Conservation (phyloP, 148 eudicot species). For the Camellia granthamiana region DNA sequence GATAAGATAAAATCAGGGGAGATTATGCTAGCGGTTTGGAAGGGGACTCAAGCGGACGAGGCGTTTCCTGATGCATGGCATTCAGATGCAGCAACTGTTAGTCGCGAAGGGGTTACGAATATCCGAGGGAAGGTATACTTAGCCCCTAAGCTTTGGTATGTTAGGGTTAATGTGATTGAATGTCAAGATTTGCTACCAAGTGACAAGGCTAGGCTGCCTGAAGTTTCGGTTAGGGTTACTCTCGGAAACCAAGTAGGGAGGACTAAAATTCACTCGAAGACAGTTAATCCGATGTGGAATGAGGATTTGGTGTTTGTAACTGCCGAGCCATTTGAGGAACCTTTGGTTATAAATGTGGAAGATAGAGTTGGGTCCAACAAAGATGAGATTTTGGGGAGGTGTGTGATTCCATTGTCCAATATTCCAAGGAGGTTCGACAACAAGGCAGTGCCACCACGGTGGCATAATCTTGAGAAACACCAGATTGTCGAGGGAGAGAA, state of each 20-base stretch:
- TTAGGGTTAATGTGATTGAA: slow-evolving; percentile 70
- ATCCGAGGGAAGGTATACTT: slow-evolving; percentile 74
- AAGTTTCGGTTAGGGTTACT: slow-evolving; percentile 52
- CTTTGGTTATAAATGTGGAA: slow-evolving; percentile 55
- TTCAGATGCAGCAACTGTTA: slow-evolving; percentile 70
- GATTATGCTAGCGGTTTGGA: slow-evolving; percentile 83
- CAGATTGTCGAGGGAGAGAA: slow-evolving; percentile 53
- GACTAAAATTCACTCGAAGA: slow-evolving; percentile 41
- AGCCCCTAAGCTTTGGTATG: slow-evolving; percentile 79
- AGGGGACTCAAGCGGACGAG: slow-evolving; percentile 84
- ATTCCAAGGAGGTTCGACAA: slow-evolving; percentile 58
- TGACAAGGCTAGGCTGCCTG: slow-evolving; percentile 54
- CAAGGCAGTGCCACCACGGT: slow-evolving; percentile 49
- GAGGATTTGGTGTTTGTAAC: slow-evolving; percentile 74
- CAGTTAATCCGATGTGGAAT: slow-evolving; percentile 69
- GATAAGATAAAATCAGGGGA: slow-evolving; percentile 56
- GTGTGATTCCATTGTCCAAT: slow-evolving; percentile 37
- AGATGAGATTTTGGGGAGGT: slow-evolving; percentile 54
- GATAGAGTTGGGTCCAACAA: slow-evolving; percentile 51
- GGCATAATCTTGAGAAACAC: slow-evolving; percentile 75
- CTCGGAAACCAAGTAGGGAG: slow-evolving; percentile 49
- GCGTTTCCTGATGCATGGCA: slow-evolving; percentile 74
- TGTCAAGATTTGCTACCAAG: slow-evolving; percentile 62
- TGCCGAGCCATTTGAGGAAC: slow-evolving; percentile 75
- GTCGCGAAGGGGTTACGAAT: slow-evolving; percentile 49